Percentiles rank a stretch among this genome's conserved stretches.
These are phyloP conservation scores for Pseudogymnoascus sp. DNA, from an alignment of 2,329 filamentous ascomycete genomes.

Conservation along the genomic window DNA sequence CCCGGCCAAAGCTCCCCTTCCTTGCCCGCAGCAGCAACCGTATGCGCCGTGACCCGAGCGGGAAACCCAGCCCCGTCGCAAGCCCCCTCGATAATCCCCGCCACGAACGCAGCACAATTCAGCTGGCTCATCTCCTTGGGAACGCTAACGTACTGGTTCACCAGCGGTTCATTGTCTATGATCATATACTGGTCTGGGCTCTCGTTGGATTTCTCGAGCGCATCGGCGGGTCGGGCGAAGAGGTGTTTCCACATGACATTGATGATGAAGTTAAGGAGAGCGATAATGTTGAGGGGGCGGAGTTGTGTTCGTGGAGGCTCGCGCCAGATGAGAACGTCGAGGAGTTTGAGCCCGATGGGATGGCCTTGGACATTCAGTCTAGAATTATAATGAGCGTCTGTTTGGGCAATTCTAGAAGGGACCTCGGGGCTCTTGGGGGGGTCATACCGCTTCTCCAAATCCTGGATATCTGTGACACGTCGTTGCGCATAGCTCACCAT, in stretches of 20 bases:
- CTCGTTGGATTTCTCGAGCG: constrained; percentile 77
- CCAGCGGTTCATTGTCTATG: constrained; percentile 92
- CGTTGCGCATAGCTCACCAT: constrained; percentile 94
- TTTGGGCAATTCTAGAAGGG: background rate
- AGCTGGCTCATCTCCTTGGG: constrained; percentile 93
- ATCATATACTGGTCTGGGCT: constrained; percentile 98
- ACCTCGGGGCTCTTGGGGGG: background rate
- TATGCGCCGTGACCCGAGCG: constrained; percentile 84
- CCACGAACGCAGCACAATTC: constrained; percentile 92
- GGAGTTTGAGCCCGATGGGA: constrained; percentile 83
- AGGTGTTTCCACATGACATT: constrained; percentile 87
- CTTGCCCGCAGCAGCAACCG: constrained; percentile 38
- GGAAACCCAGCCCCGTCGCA: constrained; percentile 89
- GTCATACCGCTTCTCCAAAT: constrained; percentile 77
- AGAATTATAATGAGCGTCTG: constrained; percentile 9
- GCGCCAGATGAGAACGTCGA: constrained; percentile 89
- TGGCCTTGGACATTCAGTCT: constrained; percentile 89
- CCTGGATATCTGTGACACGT: constrained; percentile 83
- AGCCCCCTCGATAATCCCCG: constrained; percentile 89
- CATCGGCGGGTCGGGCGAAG: constrained; percentile 83
- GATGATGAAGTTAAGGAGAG: constrained; percentile 91
- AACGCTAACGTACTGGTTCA: constrained; percentile 88
- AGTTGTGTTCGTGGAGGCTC: constrained; percentile 61
- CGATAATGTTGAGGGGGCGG: constrained; percentile 78
- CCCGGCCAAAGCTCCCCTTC: constrained; percentile 85